These are phyloP conservation scores for Pistacia vera DNA, from an alignment of 345 rosid species.

Conservation along the genomic window DNA sequence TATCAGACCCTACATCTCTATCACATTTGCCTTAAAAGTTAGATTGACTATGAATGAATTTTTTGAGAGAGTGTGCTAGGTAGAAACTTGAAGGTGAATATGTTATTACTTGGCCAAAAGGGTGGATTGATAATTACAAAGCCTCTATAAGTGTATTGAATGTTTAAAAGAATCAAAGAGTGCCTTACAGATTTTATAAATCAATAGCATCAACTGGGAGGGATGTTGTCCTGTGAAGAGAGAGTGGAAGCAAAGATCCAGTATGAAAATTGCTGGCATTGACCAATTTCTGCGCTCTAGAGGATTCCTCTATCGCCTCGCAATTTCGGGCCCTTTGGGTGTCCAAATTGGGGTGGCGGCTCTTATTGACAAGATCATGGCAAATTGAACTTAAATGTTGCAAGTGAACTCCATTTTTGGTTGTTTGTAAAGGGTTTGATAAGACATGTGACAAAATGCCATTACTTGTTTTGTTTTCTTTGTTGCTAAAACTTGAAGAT, in stretches of 20 bases:
- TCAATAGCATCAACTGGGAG: conserved; percentile 73
- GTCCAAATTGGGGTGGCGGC: conserved; percentile 41
- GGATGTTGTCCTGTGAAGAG: conserved; percentile 66
- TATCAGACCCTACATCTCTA: too few species aligned
- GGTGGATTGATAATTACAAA: conserved; percentile 25
- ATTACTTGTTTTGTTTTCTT: conserved; percentile 22
- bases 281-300: conserved; percentile 18
- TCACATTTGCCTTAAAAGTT: too few species aligned
- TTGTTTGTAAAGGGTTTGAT: conserved; percentile 21
- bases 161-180: conserved; percentile 38
- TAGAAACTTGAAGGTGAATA: background rate
- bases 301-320: conserved; percentile 26
- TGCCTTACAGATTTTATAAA: conserved; percentile 30
- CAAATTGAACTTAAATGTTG: conserved; percentile 25
- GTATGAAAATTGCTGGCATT: conserved; percentile 37
- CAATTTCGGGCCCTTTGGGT: conserved; percentile 33
- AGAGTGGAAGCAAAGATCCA: conserved; percentile 45
- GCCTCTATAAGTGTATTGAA: conserved; percentile 30
- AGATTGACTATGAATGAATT: background rate
- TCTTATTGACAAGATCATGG: conserved; percentile 15
- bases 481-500: conserved; percentile 27
- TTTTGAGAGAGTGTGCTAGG: background rate
- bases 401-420: conserved; percentile 13
- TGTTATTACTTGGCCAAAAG: conserved; percentile 10
- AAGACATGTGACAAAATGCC: conserved; percentile 16